Conservation (phyloP, 108 stramenopile genomes). For the Craspedostauros australis region DNA sequence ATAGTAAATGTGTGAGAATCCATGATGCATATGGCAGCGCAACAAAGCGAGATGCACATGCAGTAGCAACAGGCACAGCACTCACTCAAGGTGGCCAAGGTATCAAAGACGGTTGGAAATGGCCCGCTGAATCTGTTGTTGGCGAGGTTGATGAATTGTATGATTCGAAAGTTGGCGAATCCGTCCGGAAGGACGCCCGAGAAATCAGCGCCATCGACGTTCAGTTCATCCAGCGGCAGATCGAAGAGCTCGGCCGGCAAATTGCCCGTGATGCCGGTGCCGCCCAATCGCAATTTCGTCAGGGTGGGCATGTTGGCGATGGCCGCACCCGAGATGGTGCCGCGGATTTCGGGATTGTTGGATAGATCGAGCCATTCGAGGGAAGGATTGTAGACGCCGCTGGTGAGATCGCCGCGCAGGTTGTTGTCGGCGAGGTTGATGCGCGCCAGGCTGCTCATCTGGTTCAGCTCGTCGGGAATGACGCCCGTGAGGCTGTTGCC, state of each 20-base stretch:
- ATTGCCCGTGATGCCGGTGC: slow-evolving; percentile 13
- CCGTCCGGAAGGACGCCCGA: slow-evolving; percentile 12
- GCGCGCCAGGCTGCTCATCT: slow-evolving; percentile 5
- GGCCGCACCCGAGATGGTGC: slow-evolving; percentile 5
- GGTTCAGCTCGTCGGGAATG: slow-evolving; percentile 16
- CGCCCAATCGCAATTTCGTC: slow-evolving; percentile 6
- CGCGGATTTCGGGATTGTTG: slow-evolving; percentile 10
- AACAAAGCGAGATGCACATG: too few relatives aligned
- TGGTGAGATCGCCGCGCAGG: too few relatives aligned
- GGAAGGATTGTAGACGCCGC: too few relatives aligned
- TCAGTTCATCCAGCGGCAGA: slow-evolving; percentile 12
- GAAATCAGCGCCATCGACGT: slow-evolving; percentile 19
- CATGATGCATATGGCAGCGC: not conserved
- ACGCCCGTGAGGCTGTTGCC: slow-evolving; percentile 19
- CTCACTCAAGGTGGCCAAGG: not conserved
- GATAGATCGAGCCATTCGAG: too few relatives aligned
- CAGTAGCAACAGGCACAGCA: too few relatives aligned
- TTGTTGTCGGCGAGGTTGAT: slow-evolving; percentile 17
- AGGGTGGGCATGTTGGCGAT: slow-evolving; percentile 7
- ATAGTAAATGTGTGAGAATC: too few relatives aligned
- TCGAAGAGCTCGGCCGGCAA: slow-evolving; percentile 18
- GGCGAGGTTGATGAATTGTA: slow-evolving; percentile 10
- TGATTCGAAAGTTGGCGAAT: not conserved
- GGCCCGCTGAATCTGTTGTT: slow-evolving; percentile 12
- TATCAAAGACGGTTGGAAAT: slow-evolving; percentile 13